Evolutionary conservation across 495 filamentous ascomycete species (phyloP).

Genomic region (Neurospora sp.): DNA sequence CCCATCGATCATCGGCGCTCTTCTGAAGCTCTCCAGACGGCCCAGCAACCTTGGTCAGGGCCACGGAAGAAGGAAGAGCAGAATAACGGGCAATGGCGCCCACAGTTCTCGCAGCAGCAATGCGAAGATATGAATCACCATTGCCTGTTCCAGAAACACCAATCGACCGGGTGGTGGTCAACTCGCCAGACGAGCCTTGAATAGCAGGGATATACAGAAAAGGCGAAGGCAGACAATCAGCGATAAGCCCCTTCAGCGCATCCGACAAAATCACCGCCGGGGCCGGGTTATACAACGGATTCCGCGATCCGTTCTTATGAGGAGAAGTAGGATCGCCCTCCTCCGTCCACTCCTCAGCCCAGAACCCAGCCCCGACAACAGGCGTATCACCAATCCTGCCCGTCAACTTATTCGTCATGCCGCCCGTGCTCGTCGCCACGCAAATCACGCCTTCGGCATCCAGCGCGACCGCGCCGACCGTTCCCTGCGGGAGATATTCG

Average conservation of each 20-base stretch:
- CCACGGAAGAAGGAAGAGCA: constrained; percentile 29
- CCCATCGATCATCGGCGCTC: constrained; percentile 70
- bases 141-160: constrained; percentile 83
- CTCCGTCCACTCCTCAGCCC: constrained; percentile 74
- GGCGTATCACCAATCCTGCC: constrained; percentile 85
- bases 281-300: constrained; percentile 6
- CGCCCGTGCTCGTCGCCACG: constrained; percentile 78
- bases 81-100: constrained; percentile 62
- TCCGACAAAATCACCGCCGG: constrained; percentile 32
- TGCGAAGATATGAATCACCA: constrained; percentile 77
- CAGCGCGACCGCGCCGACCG: constrained; percentile 72
- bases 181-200: neutral
- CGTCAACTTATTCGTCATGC: constrained; percentile 79
- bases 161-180: constrained; percentile 43
- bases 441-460: constrained; percentile 63
- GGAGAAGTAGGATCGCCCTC: constrained; percentile 9
- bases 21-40: constrained; percentile 63
- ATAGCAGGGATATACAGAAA: constrained; percentile 24
- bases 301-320: neutral
- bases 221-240: constrained; percentile 43
- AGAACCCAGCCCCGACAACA: constrained; percentile 76
- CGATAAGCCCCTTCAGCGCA: constrained; percentile 30
- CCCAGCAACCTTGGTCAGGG: constrained; percentile 56
- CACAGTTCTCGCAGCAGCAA: constrained; percentile 60
- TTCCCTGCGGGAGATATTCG: constrained; percentile 71